Percentiles rank a stretch among this genome's conserved stretches.
phyloP scores from a whole-genome alignment of 2,329 filamentous ascomycete species.

The Colletotrichum echinochloae region DNA sequence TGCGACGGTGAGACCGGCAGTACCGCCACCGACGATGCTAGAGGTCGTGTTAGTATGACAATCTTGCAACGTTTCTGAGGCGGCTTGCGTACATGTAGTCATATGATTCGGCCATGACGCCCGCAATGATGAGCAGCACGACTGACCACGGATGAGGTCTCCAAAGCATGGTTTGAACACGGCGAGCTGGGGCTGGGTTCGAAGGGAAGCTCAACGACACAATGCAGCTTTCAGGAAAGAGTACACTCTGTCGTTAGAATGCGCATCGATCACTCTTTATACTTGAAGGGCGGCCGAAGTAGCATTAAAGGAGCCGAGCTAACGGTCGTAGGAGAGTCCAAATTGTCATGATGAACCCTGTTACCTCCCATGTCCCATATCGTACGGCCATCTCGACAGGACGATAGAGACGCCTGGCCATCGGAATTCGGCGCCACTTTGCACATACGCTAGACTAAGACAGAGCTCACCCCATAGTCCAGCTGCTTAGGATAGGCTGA shows the following conservation, averaged over 20 bases:
- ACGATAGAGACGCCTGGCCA: background rate
- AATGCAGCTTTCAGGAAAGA: too few species aligned
- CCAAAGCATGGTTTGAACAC: conserved; percentile 1
- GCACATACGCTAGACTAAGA: conserved; percentile 3
- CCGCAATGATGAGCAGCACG: background rate
- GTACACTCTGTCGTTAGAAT: background rate
- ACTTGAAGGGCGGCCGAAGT: too few species aligned
- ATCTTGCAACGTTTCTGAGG: too few species aligned
- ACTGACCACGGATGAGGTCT: background rate
- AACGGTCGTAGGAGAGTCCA: too few species aligned
- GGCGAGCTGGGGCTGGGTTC: too few species aligned
- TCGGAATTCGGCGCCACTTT: background rate
- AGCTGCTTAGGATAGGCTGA: background rate
- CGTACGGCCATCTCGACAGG: background rate
- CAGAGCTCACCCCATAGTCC: background rate
- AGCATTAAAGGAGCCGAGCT: background rate
- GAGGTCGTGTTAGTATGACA: conserved; percentile 46
- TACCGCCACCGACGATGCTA: conserved; percentile 65
- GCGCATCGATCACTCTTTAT: background rate
- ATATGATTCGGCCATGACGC: conserved; percentile 20
- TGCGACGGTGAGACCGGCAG: conserved; percentile 64
- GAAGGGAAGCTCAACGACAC: background rate
- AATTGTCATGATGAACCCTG: background rate
- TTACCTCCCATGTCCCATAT: background rate
- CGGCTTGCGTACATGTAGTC: conserved; percentile 23